A percentile compares a stretch with the other conserved stretches of the same genome.
Evolutionary conservation across 106 monocot species (phyloP).

Genomic region (Platanthera guangdongensis): DNA sequence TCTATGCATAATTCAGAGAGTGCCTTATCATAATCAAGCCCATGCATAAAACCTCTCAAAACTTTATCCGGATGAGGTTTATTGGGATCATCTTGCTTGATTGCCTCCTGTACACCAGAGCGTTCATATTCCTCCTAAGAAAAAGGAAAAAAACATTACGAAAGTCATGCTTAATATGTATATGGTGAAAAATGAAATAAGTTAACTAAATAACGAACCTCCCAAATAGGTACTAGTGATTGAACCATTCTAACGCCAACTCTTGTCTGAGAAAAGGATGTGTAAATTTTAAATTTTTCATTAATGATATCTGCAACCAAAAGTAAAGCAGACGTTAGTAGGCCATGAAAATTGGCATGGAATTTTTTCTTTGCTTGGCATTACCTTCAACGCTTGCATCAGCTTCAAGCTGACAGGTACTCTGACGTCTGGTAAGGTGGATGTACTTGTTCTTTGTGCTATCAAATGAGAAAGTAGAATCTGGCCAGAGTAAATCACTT

Average conservation of each 20-base stretch:
- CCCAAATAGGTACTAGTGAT: constrained; percentile 92
- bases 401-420: constrained; percentile 70
- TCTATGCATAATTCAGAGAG: constrained; percentile 30
- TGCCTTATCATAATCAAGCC: constrained; percentile 33
- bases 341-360: background rate
- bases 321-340: constrained; percentile 18
- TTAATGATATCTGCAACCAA: constrained; percentile 74
- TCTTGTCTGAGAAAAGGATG: constrained; percentile 75
- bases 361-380: background rate
- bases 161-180: background rate
- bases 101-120: constrained; percentile 39
- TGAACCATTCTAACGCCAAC: constrained; percentile 82
- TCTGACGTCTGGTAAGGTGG: constrained; percentile 49
- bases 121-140: constrained; percentile 64
- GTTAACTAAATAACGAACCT: constrained; percentile 39
- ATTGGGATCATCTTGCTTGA: constrained; percentile 14
- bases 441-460: constrained; percentile 6
- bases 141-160: constrained; percentile 9
- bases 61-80: constrained; percentile 45
- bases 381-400: constrained; percentile 75
- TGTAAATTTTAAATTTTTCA: constrained; percentile 64
- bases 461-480: constrained; percentile 14
- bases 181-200: background rate
- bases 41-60: constrained; percentile 35
- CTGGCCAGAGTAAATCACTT: constrained; percentile 34